Percentiles rank a stretch among this genome's conserved stretches.
These are phyloP conservation scores for Entomortierella beljakovae DNA, from an alignment of 192 early-diverging fungal species.

Conservation along the genomic window DNA sequence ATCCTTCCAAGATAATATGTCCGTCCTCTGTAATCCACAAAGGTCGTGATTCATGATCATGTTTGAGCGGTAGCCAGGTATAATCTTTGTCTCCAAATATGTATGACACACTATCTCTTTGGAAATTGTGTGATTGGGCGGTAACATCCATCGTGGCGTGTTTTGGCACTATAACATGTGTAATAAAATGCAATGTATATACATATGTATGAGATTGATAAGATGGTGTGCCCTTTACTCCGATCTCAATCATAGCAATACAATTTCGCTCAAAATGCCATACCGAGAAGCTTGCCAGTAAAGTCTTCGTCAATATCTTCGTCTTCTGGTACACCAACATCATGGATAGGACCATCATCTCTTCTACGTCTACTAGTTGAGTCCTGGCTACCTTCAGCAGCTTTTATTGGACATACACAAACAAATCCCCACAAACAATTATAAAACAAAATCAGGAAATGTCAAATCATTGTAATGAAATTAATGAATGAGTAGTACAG, in stretches of 20 bases:
- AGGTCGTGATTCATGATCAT: conserved; percentile 89
- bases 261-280: no score
- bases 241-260: no score
- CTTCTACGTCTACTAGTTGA: conserved; percentile 23
- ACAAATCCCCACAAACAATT: background rate
- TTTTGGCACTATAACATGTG: conserved; percentile 24
- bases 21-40: conserved; percentile 90
- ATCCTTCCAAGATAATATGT: conserved; percentile 94
- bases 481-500: no score
- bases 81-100: conserved; percentile 81
- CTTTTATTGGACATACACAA: background rate
- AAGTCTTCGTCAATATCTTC: conserved; percentile 49
- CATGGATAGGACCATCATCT: conserved; percentile 49
- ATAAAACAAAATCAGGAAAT: background rate
- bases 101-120: conserved; percentile 65
- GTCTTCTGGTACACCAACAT: conserved; percentile 31
- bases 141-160: conserved; percentile 41
- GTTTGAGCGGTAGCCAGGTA: conserved; percentile 84
- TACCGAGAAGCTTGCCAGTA: conserved; percentile 42
- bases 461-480: background rate
- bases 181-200: no score
- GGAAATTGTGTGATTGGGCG: conserved; percentile 35
- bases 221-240: no score
- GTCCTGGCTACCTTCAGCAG: background rate
- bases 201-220: no score